Conservation (phyloP, 768 basidiomycete species). For the Rhodotorula taiwanensis region DNA sequence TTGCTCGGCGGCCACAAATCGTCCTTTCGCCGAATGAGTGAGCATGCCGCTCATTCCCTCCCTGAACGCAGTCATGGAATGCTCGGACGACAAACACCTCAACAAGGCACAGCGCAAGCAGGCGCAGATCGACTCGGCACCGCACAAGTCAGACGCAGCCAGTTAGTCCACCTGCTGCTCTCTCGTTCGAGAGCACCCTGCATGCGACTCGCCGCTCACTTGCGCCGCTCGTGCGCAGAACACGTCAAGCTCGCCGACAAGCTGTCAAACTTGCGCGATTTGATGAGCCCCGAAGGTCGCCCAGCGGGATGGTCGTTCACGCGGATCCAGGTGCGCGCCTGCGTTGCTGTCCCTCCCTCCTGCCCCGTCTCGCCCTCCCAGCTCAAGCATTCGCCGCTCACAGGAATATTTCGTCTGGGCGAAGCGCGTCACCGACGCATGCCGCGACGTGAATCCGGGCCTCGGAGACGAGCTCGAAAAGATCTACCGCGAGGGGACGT, state of each 20-base stretch:
- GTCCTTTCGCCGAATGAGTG: no score
- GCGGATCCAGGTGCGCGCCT: constrained; percentile 18
- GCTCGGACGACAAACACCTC: constrained; percentile 22
- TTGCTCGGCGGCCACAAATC: no score
- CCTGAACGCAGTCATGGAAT: constrained; percentile 11
- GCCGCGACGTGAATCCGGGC: constrained; percentile 24
- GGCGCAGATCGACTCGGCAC: constrained; percentile 31
- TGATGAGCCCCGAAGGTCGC: constrained; percentile 8
- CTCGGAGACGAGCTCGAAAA: constrained; percentile 21
- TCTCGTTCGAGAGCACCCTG: no score
- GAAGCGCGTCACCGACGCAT: constrained; percentile 26
- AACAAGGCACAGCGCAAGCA: constrained; percentile 21
- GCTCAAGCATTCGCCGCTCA: accelerated
- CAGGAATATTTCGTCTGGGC: constrained; percentile 31
- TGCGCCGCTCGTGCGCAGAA: constrained; percentile 8
- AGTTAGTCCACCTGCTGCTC: constrained; percentile 4
- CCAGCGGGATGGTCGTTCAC: constrained; percentile 9
- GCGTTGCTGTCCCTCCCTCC: not conserved
- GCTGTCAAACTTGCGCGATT: constrained; percentile 29
- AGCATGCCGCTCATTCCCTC: no score
- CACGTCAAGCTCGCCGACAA: constrained; percentile 37
- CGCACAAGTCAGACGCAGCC: constrained; percentile 16
- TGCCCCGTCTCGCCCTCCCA: no score
- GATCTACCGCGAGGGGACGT: constrained; percentile 12
- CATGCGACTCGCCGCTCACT: not conserved